Evolutionary conservation across 345 rosid species (phyloP).

Genomic region (Syzygium oleosum): DNA sequence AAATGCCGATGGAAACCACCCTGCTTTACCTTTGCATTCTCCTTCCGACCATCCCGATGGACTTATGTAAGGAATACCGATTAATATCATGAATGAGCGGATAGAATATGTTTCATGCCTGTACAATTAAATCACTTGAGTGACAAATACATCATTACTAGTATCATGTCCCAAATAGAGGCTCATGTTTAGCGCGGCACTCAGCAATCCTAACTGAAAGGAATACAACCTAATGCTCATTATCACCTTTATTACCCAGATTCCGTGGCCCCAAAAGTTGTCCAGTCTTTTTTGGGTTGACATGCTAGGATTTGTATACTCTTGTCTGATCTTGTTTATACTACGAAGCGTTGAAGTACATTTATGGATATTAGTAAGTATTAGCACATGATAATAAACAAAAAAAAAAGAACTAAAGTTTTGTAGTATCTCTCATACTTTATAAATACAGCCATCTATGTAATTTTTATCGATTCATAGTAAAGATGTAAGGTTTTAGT

Average conservation of each 20-base stretch:
- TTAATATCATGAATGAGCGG: background rate
- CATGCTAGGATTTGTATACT: background rate
- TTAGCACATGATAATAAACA: background rate
- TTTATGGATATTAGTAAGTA: background rate
- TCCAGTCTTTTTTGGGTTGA: background rate
- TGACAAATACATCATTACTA: background rate
- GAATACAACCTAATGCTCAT: background rate
- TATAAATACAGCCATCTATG: background rate
- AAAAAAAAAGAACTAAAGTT: too few relatives aligned
- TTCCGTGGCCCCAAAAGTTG: background rate
- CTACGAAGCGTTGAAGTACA: background rate
- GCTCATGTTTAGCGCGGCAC: background rate
- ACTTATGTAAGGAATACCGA: slow-evolving; percentile 34
- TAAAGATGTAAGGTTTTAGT: background rate
- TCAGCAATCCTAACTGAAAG: background rate
- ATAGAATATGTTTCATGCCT: background rate
- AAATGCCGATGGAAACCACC: slow-evolving; percentile 80
- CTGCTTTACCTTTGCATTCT: slow-evolving; percentile 84
- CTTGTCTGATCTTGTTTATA: background rate
- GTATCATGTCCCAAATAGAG: background rate
- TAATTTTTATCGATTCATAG: background rate
- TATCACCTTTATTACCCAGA: background rate
- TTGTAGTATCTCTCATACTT: background rate
- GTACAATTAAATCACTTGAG: background rate
- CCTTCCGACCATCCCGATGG: slow-evolving; percentile 86